phyloP scores from a whole-genome alignment of 139 green algal species.

The Chlamydomonas eustigma region DNA sequence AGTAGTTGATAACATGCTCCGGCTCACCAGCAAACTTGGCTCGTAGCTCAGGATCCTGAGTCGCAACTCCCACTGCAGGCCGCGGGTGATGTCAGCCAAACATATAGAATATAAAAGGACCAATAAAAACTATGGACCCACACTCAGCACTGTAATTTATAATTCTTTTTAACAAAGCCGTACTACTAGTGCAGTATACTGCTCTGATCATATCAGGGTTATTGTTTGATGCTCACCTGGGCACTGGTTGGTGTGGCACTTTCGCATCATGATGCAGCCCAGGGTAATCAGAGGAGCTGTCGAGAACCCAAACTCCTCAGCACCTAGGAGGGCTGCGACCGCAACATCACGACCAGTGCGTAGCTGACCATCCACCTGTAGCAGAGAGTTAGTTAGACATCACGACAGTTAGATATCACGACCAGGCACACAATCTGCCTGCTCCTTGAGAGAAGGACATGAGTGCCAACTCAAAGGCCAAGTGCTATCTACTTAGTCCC shows the following conservation, averaged over 20 bases:
- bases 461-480: too few species aligned
- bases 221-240: conserved; percentile 31
- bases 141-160: too few species aligned
- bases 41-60: conserved; percentile 91
- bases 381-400: too few species aligned
- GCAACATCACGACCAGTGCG: conserved; percentile 89
- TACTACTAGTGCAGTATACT: too few species aligned
- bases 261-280: conserved; percentile 97
- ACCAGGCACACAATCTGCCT: too few species aligned
- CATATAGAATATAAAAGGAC: too few species aligned
- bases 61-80: conserved; percentile 79
- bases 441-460: too few species aligned
- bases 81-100: too few species aligned
- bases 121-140: too few species aligned
- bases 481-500: too few species aligned
- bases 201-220: background rate
- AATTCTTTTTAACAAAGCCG: too few species aligned
- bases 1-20: conserved; percentile 94
- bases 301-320: conserved; percentile 95
- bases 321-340: conserved; percentile 83
- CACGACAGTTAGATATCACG: too few species aligned
- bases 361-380: conserved; percentile 93
- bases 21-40: conserved; percentile 90
- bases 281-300: conserved; percentile 94
- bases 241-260: conserved; percentile 98